Percentiles rank a stretch among this genome's conserved stretches.
Evolutionary conservation across 306 rosid species (phyloP).

Genomic region (Rosa multiflora): DNA sequence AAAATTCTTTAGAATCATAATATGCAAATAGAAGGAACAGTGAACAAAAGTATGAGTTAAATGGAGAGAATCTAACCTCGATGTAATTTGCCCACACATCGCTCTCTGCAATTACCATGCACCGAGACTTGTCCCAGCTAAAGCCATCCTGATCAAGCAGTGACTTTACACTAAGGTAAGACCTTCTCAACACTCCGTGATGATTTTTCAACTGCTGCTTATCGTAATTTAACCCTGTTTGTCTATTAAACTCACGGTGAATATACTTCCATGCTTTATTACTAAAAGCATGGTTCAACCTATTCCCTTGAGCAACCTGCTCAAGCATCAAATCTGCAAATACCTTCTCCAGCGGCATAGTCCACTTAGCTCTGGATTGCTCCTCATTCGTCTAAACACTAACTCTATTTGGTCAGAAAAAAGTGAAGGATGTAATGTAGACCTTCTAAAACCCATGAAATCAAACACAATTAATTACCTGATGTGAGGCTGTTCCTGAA

Average conservation of each 20-base stretch:
- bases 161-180: slow-evolving; percentile 8
- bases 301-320: slow-evolving; percentile 11
- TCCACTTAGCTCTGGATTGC: slow-evolving; percentile 15
- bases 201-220: slow-evolving; percentile 14
- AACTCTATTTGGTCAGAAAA: neutral
- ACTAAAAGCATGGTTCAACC: slow-evolving; percentile 10
- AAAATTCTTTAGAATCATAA: neutral
- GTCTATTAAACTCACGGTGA: slow-evolving; percentile 9
- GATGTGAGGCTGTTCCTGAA: slow-evolving; percentile 3
- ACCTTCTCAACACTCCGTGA: slow-evolving; percentile 9
- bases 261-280: slow-evolving; percentile 9
- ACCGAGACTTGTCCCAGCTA: slow-evolving; percentile 13
- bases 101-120: slow-evolving; percentile 7
- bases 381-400: neutral
- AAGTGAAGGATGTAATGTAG: neutral
- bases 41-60: neutral
- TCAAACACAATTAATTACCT: neutral
- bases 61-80: slow-evolving; percentile 5
- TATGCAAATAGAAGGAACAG: neutral
- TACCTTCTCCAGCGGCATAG: slow-evolving; percentile 2
- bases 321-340: slow-evolving; percentile 16
- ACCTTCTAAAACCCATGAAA: neutral
- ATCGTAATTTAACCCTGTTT: neutral
- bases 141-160: slow-evolving; percentile 11
- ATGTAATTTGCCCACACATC: slow-evolving; percentile 14